These are phyloP conservation scores for Curvularia lunata DNA, from an alignment of 2,329 filamentous ascomycete species.

Conservation along the genomic window DNA sequence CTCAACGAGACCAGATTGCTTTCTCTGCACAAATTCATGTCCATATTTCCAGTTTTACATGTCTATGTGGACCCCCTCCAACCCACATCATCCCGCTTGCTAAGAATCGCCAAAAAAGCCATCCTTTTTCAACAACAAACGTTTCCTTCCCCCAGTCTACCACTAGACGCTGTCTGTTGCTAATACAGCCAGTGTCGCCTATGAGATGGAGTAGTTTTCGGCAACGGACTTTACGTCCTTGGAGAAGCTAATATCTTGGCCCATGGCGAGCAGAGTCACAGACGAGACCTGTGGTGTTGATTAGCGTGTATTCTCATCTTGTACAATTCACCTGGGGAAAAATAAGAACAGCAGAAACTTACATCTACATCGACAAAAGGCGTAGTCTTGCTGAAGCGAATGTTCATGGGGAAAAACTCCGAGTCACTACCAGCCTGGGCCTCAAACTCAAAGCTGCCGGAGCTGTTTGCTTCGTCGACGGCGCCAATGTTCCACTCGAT, in stretches of 20 bases:
- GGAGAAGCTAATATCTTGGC: constrained; percentile 80
- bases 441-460: constrained; percentile 94
- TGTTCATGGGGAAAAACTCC: constrained; percentile 97
- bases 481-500: constrained; percentile 92
- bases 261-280: constrained; percentile 74
- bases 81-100: not conserved
- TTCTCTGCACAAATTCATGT: not conserved
- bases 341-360: constrained; percentile 54
- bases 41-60: constrained; percentile 4
- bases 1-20: not conserved
- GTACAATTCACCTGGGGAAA: not conserved
- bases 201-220: constrained; percentile 79
- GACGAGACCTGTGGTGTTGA: constrained; percentile 63
- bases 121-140: not conserved
- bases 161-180: not conserved
- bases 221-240: constrained; percentile 80
- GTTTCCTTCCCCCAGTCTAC: too few species aligned
- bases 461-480: constrained; percentile 81
- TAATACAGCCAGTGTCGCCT: constrained; percentile 31
- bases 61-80: constrained; percentile 1
- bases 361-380: constrained; percentile 95
- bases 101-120: not conserved
- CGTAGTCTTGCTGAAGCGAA: constrained; percentile 82
- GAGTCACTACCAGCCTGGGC: constrained; percentile 85
- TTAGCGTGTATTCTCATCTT: constrained; percentile 25